These are phyloP conservation scores for Talaromyces sp. DNA, from an alignment of 2,329 filamentous ascomycete species.

Conservation along the genomic window DNA sequence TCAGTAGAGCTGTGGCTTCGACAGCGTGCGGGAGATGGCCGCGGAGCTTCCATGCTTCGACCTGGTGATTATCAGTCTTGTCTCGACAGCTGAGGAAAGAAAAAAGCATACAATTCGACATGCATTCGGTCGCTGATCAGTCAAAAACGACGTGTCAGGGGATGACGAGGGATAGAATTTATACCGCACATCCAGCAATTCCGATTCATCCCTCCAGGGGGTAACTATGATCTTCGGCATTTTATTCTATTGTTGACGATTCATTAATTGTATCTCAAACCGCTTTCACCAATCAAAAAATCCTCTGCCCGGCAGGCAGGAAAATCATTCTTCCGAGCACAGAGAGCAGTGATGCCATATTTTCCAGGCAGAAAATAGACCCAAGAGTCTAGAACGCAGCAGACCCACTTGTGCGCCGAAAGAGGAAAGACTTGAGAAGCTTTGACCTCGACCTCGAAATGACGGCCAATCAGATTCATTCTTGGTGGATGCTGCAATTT, in stretches of 20 bases:
- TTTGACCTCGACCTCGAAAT: conserved; percentile 9
- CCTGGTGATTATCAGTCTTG: conserved; percentile 26
- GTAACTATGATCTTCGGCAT: conserved; percentile 44
- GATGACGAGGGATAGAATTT: conserved; percentile 38
- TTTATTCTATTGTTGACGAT: not conserved
- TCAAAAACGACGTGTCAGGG: conserved; percentile 24
- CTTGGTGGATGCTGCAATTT: not conserved
- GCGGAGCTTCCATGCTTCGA: conserved; percentile 44
- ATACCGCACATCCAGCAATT: conserved; percentile 36
- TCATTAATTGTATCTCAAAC: not conserved
- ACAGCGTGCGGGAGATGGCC: conserved; percentile 45
- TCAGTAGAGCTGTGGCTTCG: conserved; percentile 46
- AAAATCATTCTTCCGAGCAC: not conserved
- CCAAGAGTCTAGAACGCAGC: not conserved
- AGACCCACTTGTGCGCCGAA: not conserved
- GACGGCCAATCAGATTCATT: conserved; percentile 5
- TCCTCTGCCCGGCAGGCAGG: not conserved
- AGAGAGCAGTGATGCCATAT: not conserved
- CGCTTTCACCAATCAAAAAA: conserved; percentile 5
- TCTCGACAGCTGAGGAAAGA: not conserved
- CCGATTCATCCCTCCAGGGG: conserved; percentile 39
- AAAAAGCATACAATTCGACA: conserved; percentile 36
- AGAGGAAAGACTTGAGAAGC: not conserved
- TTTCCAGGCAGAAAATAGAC: not conserved
- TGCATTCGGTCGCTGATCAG: conserved; percentile 38